Base-by-base conservation (phyloP, 805 yeast species). In the Wickerhamiella nectarea region DNA sequence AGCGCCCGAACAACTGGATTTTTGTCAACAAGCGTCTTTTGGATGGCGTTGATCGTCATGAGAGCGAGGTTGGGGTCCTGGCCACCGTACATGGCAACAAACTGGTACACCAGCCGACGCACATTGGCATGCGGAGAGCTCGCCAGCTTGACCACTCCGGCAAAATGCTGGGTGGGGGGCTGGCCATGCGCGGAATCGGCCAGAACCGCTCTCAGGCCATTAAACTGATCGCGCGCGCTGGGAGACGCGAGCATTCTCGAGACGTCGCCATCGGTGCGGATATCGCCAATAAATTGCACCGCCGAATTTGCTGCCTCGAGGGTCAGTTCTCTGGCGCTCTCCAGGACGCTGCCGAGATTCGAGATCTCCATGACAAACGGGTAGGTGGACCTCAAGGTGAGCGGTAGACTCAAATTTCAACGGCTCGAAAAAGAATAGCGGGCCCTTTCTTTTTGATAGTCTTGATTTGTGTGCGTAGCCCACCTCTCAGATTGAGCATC, bases 11-110 rank as follows among this genome's bases (percentile, higher is more conserved):
- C 66, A 9, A 74, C 69, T 1, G 93, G 80, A 48, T 71, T 72
- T 50, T 75, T 75, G 52, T 85, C 95, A 8, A 71, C 66, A 22
- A 89, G 62, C 1, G 84, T 70, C 60, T 82, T 85, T 59, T 91
- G 98, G 39, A 91, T 81, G 1, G 96, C 82, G 60, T 91, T 91
- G 50, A 91, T 82, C 1, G 95, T 76, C 37, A 91, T 67, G 17
- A 91, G 69, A 2, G 97, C 91, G n/a, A 83, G 71, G 58, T 87
- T 94, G 8, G 91, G 95, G 52, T 84, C 87, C 44, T 68, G 60
- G 49, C 84, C 93, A 19, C 94, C 91, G 58, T 75, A 85, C 45
- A 81, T 69, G 35, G 78, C 64, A 39, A 91, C 63, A 52, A 83
- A 84, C 1, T 80, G 68, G 61, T 83, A 75, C 1, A 86, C 95